These are phyloP conservation scores for Sorghum bicolor DNA, from an alignment of 176 grass and related monocot genomes.

Conservation along the genomic window DNA sequence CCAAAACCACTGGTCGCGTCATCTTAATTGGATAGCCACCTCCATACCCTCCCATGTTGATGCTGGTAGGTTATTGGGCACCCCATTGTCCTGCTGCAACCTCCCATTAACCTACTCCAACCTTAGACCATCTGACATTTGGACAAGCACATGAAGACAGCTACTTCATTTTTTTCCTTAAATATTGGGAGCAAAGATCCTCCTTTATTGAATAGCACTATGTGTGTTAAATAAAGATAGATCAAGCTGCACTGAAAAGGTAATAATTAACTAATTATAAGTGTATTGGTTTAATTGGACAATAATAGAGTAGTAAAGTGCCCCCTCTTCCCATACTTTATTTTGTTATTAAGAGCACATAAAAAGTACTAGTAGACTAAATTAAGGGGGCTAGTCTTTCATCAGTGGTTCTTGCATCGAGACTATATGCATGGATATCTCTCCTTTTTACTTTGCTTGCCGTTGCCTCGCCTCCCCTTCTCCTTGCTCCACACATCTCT, in stretches of 20 bases:
- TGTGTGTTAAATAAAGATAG: constrained; percentile 8
- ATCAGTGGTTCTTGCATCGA: constrained; percentile 27
- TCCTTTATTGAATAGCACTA: constrained; percentile 19
- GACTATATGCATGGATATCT: constrained; percentile 40
- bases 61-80: constrained; percentile 45
- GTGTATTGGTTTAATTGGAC: neutral
- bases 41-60: neutral
- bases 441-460: neutral
- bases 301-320: constrained; percentile 41
- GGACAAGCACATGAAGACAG: constrained; percentile 28
- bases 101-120: constrained; percentile 30
- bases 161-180: neutral
- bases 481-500: neutral
- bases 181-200: constrained; percentile 13
- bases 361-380: constrained; percentile 28
- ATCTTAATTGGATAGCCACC: too few relatives aligned
- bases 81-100: constrained; percentile 30
- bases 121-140: constrained; percentile 46
- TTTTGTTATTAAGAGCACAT: constrained; percentile 8
- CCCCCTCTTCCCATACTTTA: neutral
- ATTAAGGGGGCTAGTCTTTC: constrained; percentile 1
- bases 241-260: constrained; percentile 32
- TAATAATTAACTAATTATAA: neutral
- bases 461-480: neutral
- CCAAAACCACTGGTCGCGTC: constrained; percentile 3